Base-by-base conservation (phyloP, 2,329 filamentous ascomycete species). In the Sclerotinia glacialis region DNA sequence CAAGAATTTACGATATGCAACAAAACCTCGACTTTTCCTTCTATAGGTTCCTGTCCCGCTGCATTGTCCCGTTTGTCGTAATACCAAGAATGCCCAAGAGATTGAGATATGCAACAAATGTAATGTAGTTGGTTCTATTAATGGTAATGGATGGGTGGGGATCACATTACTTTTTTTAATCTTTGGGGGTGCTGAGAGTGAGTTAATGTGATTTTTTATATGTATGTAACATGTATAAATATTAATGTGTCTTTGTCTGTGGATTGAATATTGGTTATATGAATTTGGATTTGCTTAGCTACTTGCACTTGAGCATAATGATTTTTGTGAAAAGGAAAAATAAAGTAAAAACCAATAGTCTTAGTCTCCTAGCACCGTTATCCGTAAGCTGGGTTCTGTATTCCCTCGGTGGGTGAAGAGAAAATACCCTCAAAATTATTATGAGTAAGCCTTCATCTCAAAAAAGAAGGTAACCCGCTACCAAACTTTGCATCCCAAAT, bases 401-500 rank as follows among this genome's bases (percentile, higher is more conserved):
- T 40, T 40, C 37, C 37, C 37, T 40, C 37, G 37, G 37, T 40
- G 37, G 12, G 14, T 40, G 2, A 40, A 40, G 14, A 40, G 37
- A 40, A 40, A 14, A 40, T 40, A 40, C 14, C 12, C 12, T 16
- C 37, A 16, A 40, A 40, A 37, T 12, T 12, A 14, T 14, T 16
- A 16, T 40, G 14, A 40, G 14, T 12, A 40, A 40, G 12, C 37
- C 37, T 37, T 69, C 53, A 67, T 58, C 46, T 67, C 59, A 67
- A 16, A 12, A 58, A 67, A 64, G 59, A 64, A 64, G 60, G 60
- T 31, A 67, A 49, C 18, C 65, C 46, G 23, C 61, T 64, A 34
- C 44, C 31, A 37, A 52, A 53, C 34, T 31, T 67, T 7, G 21
- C 26, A 26, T 59, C 60, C 65, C 59, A 67, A 49, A 34, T 3